phyloP scores from a whole-genome alignment of 176 grass and related monocot genomes.

The Canna indica region DNA sequence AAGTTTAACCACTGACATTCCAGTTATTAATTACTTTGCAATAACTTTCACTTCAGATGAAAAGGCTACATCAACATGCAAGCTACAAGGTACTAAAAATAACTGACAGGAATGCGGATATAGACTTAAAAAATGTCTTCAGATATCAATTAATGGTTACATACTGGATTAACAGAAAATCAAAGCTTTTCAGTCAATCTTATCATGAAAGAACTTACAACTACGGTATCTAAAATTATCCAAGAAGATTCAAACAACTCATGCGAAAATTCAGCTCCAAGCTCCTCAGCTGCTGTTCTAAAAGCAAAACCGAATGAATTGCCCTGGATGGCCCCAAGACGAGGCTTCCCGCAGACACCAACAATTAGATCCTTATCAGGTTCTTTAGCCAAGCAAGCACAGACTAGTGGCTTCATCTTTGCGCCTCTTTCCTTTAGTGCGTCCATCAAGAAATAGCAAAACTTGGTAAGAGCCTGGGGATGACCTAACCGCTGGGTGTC shows the following conservation, averaged over 20 bases:
- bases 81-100: too few relatives aligned
- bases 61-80: too few relatives aligned
- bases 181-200: constrained; percentile 75
- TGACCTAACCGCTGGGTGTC: constrained; percentile 50
- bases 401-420: constrained; percentile 71
- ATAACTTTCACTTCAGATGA: too few relatives aligned
- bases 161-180: constrained; percentile 6
- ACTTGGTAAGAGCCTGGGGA: constrained; percentile 78
- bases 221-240: constrained; percentile 58
- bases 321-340: constrained; percentile 72
- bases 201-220: constrained; percentile 80
- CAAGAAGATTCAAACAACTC: constrained; percentile 90
- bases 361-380: constrained; percentile 58
- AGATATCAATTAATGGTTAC: neutral
- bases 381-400: constrained; percentile 54
- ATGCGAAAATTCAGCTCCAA: constrained; percentile 57
- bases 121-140: too few relatives aligned
- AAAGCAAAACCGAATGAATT: constrained; percentile 72
- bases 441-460: constrained; percentile 81
- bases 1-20: too few relatives aligned
- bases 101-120: too few relatives aligned
- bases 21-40: too few relatives aligned
- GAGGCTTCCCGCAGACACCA: constrained; percentile 58
- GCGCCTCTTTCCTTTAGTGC: constrained; percentile 75
- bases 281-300: constrained; percentile 51